A percentile compares a stretch with the other conserved stretches of the same genome.
phyloP scores from a whole-genome alignment of 495 filamentous ascomycete species.

The Talaromyces proteolyticus region DNA sequence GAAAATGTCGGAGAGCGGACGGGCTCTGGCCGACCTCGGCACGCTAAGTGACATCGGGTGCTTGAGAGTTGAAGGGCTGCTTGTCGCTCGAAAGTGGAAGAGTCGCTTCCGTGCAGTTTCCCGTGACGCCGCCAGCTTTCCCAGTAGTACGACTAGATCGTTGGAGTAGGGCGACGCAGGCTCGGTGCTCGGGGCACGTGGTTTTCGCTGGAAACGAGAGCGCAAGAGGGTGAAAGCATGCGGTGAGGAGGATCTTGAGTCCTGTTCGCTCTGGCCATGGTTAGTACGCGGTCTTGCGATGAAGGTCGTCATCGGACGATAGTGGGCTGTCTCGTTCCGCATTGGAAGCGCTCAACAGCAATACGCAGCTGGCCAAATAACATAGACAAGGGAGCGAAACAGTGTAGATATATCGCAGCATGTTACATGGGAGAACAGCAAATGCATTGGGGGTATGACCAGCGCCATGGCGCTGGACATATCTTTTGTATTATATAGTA shows the following conservation, averaged over 20 bases:
- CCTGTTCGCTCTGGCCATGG: neutral
- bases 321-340: neutral
- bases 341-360: neutral
- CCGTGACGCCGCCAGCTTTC: conserved; percentile 41
- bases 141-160: conserved; percentile 15
- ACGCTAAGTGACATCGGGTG: conserved; percentile 8
- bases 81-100: conserved; percentile 35
- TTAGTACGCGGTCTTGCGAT: conserved; percentile 2
- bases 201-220: conserved; percentile 19
- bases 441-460: neutral
- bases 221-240: conserved; percentile 16
- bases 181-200: no score
- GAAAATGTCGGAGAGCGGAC: conserved; percentile 39
- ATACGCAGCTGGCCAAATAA: neutral
- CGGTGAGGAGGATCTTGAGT: neutral
- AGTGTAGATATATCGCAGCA: no score
- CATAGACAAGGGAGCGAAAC: neutral
- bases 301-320: conserved; percentile 6
- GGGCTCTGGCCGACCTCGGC: conserved; percentile 18
- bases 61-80: conserved; percentile 7
- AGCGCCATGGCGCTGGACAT: no score
- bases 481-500: no score
- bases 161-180: no score
- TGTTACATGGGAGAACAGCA: neutral
- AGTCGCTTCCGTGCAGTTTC: conserved; percentile 42